Conservation (phyloP, 2,329 filamentous ascomycete genomes). For the Macrophomina phaseolina region DNA sequence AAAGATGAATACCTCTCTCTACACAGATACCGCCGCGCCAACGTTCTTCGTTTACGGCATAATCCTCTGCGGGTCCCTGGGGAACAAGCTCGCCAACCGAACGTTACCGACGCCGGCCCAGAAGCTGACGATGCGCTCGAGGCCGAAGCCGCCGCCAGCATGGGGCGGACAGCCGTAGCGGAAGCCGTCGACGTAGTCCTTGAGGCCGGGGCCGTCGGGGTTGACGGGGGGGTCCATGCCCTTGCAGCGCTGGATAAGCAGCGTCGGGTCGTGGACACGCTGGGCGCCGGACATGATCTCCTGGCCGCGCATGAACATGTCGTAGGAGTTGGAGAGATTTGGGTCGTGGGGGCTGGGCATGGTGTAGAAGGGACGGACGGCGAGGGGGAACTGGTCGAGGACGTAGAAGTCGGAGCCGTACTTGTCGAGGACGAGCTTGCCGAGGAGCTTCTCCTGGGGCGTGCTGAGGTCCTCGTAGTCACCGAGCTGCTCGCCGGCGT, state of each 20-base stretch:
- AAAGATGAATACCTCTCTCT: too few relatives aligned
- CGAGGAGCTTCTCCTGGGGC: slow-evolving; percentile 86
- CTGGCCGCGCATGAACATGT: slow-evolving; percentile 74
- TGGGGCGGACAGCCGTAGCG: slow-evolving; percentile 68
- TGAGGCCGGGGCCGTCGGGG: slow-evolving; percentile 63
- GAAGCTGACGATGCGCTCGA: slow-evolving; percentile 71
- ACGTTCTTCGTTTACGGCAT: slow-evolving; percentile 43
- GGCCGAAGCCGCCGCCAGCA: slow-evolving; percentile 67
- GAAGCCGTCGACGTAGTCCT: slow-evolving; percentile 69
- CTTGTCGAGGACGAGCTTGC: slow-evolving; percentile 83
- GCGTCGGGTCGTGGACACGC: slow-evolving; percentile 67
- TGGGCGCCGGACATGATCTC: slow-evolving; percentile 72
- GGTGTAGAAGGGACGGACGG: slow-evolving; percentile 89
- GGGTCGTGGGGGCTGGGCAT: slow-evolving; percentile 65
- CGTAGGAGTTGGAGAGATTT: slow-evolving; percentile 66
- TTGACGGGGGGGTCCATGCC: slow-evolving; percentile 63
- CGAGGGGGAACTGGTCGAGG: slow-evolving; percentile 92
- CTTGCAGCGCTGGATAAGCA: slow-evolving; percentile 64
- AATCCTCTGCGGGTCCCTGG: slow-evolving; percentile 65
- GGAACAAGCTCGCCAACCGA: slow-evolving; percentile 66
- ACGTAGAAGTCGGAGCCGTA: slow-evolving; percentile 96
- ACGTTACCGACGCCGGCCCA: slow-evolving; percentile 70
- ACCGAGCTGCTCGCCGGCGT: slow-evolving; percentile 75
- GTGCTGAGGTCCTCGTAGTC: slow-evolving; percentile 82
- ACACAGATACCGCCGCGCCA: neutral